A percentile compares a stretch with the other conserved stretches of the same genome.
These are phyloP conservation scores for Tetradesmus lagerheimii DNA, from an alignment of 139 green algal genomes.

Conservation along the genomic window DNA sequence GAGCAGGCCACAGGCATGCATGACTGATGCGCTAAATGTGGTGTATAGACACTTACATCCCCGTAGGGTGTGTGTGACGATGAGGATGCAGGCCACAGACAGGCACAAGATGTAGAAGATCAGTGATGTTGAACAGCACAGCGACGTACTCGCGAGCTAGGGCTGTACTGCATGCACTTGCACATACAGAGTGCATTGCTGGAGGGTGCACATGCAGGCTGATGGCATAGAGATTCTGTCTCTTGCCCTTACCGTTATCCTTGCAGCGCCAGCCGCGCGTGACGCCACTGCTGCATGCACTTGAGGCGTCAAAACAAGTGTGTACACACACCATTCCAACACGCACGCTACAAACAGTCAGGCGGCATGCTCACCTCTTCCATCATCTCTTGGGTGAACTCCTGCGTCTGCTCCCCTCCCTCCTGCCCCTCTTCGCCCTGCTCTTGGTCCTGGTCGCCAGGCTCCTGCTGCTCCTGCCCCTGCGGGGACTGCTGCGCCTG, in stretches of 20 bases:
- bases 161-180: not conserved
- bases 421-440: constrained; percentile 51
- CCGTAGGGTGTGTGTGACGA: no score
- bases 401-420: constrained; percentile 54
- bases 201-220: no score
- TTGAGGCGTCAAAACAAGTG: not conserved
- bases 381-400: constrained; percentile 54
- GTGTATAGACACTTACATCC: no score
- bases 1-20: no score
- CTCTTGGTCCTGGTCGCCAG: constrained; percentile 14
- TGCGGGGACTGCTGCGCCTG: constrained; percentile 44
- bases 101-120: constrained; percentile 8
- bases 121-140: not conserved
- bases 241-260: no score
- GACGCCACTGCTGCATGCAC: not conserved
- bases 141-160: not conserved
- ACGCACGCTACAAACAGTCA: no score
- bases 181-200: no score
- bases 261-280: no score
- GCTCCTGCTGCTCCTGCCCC: constrained; percentile 29
- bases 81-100: not conserved
- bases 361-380: constrained; percentile 52
- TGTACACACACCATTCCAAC: not conserved
- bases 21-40: no score
- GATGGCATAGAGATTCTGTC: no score